Percentiles rank a stretch among this genome's conserved stretches.
These are phyloP conservation scores for Scheffersomyces ergatensis DNA, from an alignment of 805 yeast species.

Conservation along the genomic window DNA sequence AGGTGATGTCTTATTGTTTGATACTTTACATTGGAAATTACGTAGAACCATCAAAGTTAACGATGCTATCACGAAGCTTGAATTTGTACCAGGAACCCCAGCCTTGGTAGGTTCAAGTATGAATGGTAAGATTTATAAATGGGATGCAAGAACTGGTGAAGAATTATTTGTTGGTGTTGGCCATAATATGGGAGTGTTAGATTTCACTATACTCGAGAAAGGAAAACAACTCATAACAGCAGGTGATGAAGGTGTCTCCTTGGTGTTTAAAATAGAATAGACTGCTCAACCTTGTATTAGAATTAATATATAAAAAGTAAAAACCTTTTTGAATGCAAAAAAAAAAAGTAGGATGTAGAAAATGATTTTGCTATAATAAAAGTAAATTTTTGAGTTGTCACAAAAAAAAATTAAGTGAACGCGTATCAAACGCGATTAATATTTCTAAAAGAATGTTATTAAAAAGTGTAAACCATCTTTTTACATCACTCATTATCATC, in stretches of 20 bases:
- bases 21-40: conserved; percentile 81
- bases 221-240: conserved; percentile 81
- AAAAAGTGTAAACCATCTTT: no score
- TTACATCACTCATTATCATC: no score
- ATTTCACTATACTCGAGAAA: conserved; percentile 65
- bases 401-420: no score
- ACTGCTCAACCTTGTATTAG: background rate
- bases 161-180: conserved; percentile 80
- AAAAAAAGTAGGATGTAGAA: no score
- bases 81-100: conserved; percentile 61
- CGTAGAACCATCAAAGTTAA: conserved; percentile 66
- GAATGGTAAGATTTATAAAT: conserved; percentile 82
- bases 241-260: conserved; percentile 94
- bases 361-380: no score
- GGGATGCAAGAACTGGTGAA: conserved; percentile 87
- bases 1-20: conserved; percentile 82
- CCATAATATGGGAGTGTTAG: conserved; percentile 91
- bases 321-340: no score
- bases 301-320: no score
- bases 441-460: no score
- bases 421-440: no score
- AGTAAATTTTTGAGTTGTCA: no score
- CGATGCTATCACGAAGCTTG: conserved; percentile 83
- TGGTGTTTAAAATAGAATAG: conserved; percentile 48
- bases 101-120: conserved; percentile 68